A percentile compares a stretch with the other conserved stretches of the same genome.
phyloP scores from a whole-genome alignment of 805 yeast genomes.

The Alloascoidea africana region DNA sequence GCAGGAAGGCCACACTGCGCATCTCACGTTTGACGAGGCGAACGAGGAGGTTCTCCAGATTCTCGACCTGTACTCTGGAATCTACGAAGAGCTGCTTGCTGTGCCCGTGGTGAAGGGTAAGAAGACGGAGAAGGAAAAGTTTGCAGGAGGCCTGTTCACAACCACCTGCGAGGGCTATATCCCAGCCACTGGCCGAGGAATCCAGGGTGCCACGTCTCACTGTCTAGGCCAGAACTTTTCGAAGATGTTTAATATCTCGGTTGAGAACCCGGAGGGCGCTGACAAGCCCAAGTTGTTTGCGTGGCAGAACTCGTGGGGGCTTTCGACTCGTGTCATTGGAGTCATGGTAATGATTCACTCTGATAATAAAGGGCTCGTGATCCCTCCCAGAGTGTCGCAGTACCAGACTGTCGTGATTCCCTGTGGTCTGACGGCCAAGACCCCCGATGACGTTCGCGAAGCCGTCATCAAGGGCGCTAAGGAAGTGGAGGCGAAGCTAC shows the following conservation, averaged over 20 bases:
- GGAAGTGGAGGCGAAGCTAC: conserved; percentile 48
- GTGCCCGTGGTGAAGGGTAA: conserved; percentile 93
- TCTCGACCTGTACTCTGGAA: conserved; percentile 68
- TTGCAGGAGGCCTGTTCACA: conserved; percentile 95
- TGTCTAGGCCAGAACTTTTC: conserved; percentile 97
- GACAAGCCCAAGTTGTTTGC: conserved; percentile 79
- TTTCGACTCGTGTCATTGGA: conserved; percentile 96
- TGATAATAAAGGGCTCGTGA: conserved; percentile 93
- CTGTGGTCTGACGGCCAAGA: conserved; percentile 84
- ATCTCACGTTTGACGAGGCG: conserved; percentile 72
- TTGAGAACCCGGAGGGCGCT: conserved; percentile 87
- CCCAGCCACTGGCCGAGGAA: conserved; percentile 98
- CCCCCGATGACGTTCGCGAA: conserved; percentile 60
- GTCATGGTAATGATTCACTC: conserved; percentile 99
- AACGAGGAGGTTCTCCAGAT: conserved; percentile 72
- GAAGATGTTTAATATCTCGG: conserved; percentile 92
- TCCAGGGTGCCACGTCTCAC: conserved; percentile 98
- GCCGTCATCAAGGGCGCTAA: conserved; percentile 57
- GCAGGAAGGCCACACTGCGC: conserved; percentile 99
- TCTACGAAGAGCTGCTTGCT: conserved; percentile 86
- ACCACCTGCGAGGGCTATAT: conserved; percentile 95
- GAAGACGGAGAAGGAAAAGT: conserved; percentile 95
- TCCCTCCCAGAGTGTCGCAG: conserved; percentile 95
- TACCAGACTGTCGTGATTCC: conserved; percentile 87
- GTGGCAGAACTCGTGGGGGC: conserved; percentile 98